Percentiles rank a stretch among this genome's conserved stretches.
These are phyloP conservation scores for Talaromyces sp. DNA, from an alignment of 2,329 filamentous ascomycete genomes.

Conservation along the genomic window DNA sequence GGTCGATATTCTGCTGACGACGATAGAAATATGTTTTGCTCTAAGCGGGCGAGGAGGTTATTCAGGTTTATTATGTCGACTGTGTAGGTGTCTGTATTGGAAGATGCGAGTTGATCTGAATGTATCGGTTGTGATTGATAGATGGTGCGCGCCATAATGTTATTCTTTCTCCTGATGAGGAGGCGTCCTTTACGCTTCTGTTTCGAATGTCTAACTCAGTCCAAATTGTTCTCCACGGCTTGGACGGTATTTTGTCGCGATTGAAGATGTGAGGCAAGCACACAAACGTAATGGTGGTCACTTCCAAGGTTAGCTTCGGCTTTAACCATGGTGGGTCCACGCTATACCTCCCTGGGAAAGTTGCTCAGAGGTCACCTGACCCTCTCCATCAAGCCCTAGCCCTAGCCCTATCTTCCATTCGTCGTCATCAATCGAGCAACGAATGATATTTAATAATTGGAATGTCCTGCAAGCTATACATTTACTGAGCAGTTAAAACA, in stretches of 20 bases:
- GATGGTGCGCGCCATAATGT: neutral
- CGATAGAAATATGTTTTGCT: slow-evolving; percentile 43
- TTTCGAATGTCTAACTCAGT: neutral
- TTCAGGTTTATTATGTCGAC: slow-evolving; percentile 35
- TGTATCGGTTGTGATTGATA: neutral
- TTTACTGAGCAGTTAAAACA: neutral
- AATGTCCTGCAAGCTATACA: too few species aligned
- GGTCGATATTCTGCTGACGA: slow-evolving; percentile 38
- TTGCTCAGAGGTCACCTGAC: neutral
- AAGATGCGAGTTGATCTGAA: neutral
- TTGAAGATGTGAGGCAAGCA: neutral
- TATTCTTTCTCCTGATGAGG: neutral
- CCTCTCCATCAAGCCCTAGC: neutral
- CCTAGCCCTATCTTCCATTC: too few species aligned
- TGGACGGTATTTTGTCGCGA: neutral
- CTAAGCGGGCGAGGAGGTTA: slow-evolving; percentile 44
- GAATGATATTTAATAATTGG: too few species aligned
- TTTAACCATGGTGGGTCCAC: neutral
- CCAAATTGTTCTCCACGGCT: neutral
- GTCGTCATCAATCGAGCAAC: too few species aligned
- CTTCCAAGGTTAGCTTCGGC: slow-evolving; percentile 9
- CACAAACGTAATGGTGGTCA: slow-evolving; percentile 6
- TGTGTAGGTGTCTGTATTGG: slow-evolving; percentile 10
- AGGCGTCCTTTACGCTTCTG: neutral
- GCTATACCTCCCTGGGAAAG: neutral